Evolutionary conservation across 1,284 basidiomycete species (phyloP).

Genomic region (Malassezia vespertilionis): DNA sequence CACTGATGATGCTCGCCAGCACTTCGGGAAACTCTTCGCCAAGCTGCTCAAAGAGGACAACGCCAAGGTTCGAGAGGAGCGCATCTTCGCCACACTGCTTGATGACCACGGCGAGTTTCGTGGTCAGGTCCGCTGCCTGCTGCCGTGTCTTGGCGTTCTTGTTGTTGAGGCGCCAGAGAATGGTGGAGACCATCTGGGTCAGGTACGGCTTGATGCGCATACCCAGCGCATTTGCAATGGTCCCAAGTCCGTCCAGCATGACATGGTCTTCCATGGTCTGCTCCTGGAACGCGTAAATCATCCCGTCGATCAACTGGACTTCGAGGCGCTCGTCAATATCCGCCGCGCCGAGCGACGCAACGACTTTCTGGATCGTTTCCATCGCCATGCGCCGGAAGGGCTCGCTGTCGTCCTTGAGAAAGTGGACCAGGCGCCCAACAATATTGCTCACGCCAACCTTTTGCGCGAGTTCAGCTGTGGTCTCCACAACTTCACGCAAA

Average conservation of each 20-base stretch:
- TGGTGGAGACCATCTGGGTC: slow-evolving; percentile 97
- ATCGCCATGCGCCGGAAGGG: slow-evolving; percentile 99
- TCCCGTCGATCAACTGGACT: slow-evolving; percentile 85
- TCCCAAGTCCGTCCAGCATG: slow-evolving; percentile 97
- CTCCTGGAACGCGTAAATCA: slow-evolving; percentile 99
- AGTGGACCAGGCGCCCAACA: slow-evolving; percentile 85
- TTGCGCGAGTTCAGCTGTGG: slow-evolving; percentile 91
- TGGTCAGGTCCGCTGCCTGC: slow-evolving; percentile 92
- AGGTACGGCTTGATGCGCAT: slow-evolving; percentile 98
- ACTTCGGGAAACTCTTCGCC: slow-evolving; percentile 99
- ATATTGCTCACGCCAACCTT: slow-evolving; percentile 94
- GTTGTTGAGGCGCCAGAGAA: slow-evolving; percentile 97
- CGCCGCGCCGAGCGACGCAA: slow-evolving; percentile 79
- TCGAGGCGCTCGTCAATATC: slow-evolving; percentile 95
- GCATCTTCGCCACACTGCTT: slow-evolving; percentile 97
- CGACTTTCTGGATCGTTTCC: slow-evolving; percentile 97
- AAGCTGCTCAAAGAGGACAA: slow-evolving; percentile 94
- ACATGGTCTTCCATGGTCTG: slow-evolving; percentile 97
- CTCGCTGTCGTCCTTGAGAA: slow-evolving; percentile 70
- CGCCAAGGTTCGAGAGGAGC: slow-evolving; percentile 84
- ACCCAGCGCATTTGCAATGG: slow-evolving; percentile 88
- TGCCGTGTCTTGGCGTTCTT: slow-evolving; percentile 98
- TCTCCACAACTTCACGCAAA: slow-evolving; percentile 94
- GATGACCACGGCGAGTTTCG: slow-evolving; percentile 87
- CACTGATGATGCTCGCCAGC: slow-evolving; percentile 88